phyloP scores from a whole-genome alignment of 116 monocot genomes.

The Posidonia oceanica region DNA sequence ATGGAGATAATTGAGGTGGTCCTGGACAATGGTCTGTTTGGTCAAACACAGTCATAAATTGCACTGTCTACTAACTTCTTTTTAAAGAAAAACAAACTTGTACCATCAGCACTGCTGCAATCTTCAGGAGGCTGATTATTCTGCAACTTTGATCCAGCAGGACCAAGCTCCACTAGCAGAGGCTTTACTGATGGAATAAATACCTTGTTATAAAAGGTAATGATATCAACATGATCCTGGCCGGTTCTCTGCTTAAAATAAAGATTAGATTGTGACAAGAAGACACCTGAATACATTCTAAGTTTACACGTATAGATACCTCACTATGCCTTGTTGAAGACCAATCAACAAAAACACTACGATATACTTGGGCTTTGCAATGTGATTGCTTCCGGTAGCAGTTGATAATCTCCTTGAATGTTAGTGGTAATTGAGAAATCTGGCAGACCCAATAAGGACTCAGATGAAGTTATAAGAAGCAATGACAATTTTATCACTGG shows the following conservation, averaged over 20 bases:
- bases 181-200: constrained; percentile 94
- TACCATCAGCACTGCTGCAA: constrained; percentile 39
- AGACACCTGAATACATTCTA: neutral
- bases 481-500: neutral
- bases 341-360: constrained; percentile 56
- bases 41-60: neutral
- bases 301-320: constrained; percentile 20
- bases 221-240: constrained; percentile 80
- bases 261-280: neutral
- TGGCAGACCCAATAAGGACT: constrained; percentile 21
- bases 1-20: constrained; percentile 60
- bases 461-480: neutral
- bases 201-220: constrained; percentile 88
- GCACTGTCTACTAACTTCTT: neutral
- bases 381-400: constrained; percentile 82
- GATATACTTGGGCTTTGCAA: constrained; percentile 71
- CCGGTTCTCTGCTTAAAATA: constrained; percentile 38
- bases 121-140: constrained; percentile 35
- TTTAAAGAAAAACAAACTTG: neutral
- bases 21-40: constrained; percentile 50
- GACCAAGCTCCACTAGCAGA: constrained; percentile 52
- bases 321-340: constrained; percentile 30
- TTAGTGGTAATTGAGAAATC: constrained; percentile 57
- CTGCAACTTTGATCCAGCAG: constrained; percentile 19
- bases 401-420: constrained; percentile 83